Evolutionary conservation across 2,329 filamentous ascomycete genomes (phyloP).

Genomic region (Mycosphaerella arachidis): DNA sequence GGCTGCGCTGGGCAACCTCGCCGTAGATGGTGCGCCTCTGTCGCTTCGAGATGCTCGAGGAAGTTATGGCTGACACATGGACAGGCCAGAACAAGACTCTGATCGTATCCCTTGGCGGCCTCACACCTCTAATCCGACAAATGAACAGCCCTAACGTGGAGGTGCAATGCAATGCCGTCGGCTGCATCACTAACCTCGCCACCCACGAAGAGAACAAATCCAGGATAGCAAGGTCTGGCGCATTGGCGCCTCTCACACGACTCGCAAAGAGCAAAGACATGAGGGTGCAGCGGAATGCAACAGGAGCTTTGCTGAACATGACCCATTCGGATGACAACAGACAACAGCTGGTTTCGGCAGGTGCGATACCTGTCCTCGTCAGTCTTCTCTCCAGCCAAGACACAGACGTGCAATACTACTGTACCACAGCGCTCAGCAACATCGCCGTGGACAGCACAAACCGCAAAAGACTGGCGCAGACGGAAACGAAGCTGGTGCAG

Average conservation of each 20-base stretch:
- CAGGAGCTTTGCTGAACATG: slow-evolving; percentile 95
- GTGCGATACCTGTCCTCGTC: slow-evolving; percentile 95
- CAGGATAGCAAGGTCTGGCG: slow-evolving; percentile 93
- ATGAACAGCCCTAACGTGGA: slow-evolving; percentile 98
- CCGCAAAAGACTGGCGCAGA: slow-evolving; percentile 83
- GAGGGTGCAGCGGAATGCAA: slow-evolving; percentile 96
- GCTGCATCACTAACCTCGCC: slow-evolving; percentile 96
- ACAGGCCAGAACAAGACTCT: slow-evolving; percentile 97
- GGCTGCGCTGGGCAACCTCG: slow-evolving; percentile 89
- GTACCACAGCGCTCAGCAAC: slow-evolving; percentile 96
- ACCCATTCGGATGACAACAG: slow-evolving; percentile 98
- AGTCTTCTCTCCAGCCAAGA: slow-evolving; percentile 89
- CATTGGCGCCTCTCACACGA: slow-evolving; percentile 81
- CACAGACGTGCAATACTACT: slow-evolving; percentile 98
- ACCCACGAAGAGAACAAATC: slow-evolving; percentile 99
- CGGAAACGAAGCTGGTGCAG: slow-evolving; percentile 85
- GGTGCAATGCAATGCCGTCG: slow-evolving; percentile 97
- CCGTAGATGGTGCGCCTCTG: slow-evolving; percentile 74
- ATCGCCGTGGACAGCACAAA: slow-evolving; percentile 93
- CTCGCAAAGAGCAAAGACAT: slow-evolving; percentile 97
- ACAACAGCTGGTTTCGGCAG: slow-evolving; percentile 93
- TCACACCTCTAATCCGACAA: slow-evolving; percentile 88
- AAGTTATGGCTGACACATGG: slow-evolving; percentile 67
- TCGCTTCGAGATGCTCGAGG: slow-evolving; percentile 50
- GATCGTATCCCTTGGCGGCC: slow-evolving; percentile 86